A percentile compares a stretch with the other conserved stretches of the same genome.
Evolutionary conservation across 2,329 filamentous ascomycete species (phyloP).

Genomic region (Allantophomopsis lycopodina): DNA sequence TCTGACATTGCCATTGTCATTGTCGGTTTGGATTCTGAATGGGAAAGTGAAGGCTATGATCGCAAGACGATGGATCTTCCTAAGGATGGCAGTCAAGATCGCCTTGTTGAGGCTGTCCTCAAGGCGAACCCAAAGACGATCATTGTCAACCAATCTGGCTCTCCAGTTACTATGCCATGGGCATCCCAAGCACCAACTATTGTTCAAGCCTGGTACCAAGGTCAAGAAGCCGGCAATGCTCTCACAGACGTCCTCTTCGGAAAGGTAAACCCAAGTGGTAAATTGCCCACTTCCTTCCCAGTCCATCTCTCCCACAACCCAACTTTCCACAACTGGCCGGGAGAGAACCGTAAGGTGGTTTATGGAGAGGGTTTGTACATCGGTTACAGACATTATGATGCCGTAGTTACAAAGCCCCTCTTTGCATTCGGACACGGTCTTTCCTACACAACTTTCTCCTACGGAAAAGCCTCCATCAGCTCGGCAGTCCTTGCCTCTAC

Average conservation of each 20-base stretch:
- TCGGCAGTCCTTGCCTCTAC: slow-evolving; percentile 23
- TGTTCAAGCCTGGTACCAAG: slow-evolving; percentile 58
- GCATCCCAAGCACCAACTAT: slow-evolving; percentile 48
- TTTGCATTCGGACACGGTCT: slow-evolving; percentile 66
- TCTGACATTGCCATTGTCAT: slow-evolving; percentile 57
- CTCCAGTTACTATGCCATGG: slow-evolving; percentile 60
- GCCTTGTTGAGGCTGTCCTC: slow-evolving; percentile 46
- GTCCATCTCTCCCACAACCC: slow-evolving; percentile 49
- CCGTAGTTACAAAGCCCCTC: slow-evolving; percentile 39
- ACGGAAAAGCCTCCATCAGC: slow-evolving; percentile 40
- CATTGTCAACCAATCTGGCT: slow-evolving; percentile 58
- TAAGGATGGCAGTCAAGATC: slow-evolving; percentile 41
- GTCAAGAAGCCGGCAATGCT: slow-evolving; percentile 55
- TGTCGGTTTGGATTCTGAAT: slow-evolving; percentile 58
- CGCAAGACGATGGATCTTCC: slow-evolving; percentile 40
- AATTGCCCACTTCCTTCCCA: slow-evolving; percentile 57
- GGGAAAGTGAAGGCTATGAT: slow-evolving; percentile 53
- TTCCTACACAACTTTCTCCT: slow-evolving; percentile 57
- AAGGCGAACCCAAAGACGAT: slow-evolving; percentile 51
- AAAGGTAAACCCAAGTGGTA: slow-evolving; percentile 51
- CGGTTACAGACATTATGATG: slow-evolving; percentile 62
- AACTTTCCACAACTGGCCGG: slow-evolving; percentile 60
- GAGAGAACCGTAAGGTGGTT: slow-evolving; percentile 51
- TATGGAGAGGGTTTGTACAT: slow-evolving; percentile 65
- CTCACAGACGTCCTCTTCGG: slow-evolving; percentile 69